Evolutionary conservation across 73 alveolate genomes (phyloP), one percentile per base, ranked within the genome.

Genomic region (Paramecium caudatum): DNA sequence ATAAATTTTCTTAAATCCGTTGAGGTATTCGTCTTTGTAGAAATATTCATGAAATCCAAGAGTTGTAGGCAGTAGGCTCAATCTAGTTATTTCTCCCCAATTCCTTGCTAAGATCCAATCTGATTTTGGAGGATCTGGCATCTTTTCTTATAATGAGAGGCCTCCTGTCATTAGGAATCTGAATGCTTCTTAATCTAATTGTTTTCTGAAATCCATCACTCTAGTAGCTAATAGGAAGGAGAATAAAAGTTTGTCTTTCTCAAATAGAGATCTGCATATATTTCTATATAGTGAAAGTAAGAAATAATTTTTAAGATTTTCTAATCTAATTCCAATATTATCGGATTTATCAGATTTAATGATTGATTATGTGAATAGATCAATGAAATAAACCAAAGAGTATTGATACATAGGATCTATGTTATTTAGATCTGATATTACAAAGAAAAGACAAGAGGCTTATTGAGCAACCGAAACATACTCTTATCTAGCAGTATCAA

Each of bases 111-210:
- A 96, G 36, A 98, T 92, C 99, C 99, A 98, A 47, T 91, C 95
- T 36, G 99, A 97, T 91, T 92, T 17, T 6, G 99, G 99, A 82
- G 93, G 69, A 55, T 90, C 93, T 4, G 99, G 99, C n/a, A 97
- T 97, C 68, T 97, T 98, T 27, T 94, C 99, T 47, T 96, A 99
- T 55, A 98, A 94, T n/a, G 99, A 97, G 80, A 97, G 95, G 46
- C 99, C 99, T 9, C 99, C 99, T 21, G 99, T 98, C 92, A 99
- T 95, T 91, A 99, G 95, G 96, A 98, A 99, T 90, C 99, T 96
- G 91, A 97, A 97, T 47, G 97, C 99, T 5, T 96, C 96, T 27
- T 90, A 90, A 55, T 96, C 97, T 23, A 96, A 94, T 85, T 82
- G 95, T 81, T 82, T 97, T 55, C 63, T 82, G 91, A 91, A 96